Evolutionary conservation across 2,329 filamentous ascomycete species (phyloP), one percentile per base, ranked within the genome.

Genomic region (Fusarium cicatricum): DNA sequence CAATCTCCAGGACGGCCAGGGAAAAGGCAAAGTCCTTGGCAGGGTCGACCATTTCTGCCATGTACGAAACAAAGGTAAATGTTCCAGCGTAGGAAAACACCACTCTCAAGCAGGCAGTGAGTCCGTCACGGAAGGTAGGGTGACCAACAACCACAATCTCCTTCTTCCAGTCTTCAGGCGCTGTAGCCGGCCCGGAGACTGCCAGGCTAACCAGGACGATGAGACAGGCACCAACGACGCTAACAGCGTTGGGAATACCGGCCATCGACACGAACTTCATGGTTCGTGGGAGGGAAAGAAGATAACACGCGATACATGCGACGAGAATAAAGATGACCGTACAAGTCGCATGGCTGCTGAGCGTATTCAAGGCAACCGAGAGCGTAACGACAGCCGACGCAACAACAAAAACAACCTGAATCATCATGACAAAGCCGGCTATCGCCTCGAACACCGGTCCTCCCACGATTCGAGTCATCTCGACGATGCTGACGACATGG

Each of bases 401-500:
- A 16, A 62, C 61, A 11, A 65, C 53, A 15, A 67, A 67, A 9
- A 67, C 48, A 0, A 67, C 58, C 11, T 67, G 65, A 5, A 67
- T 62, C 43, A 67, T 62, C 42, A 65, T 64, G 7, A 67, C 48
- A 1, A 66, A 42, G 10, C 64, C 64, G 9, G 64, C 64, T 1
- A 67, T 3, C 1, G 49, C 16, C 29, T 67, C 65, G 0, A 67
- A 56, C 38, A 50, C 58, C 0, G 49, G 4, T 1, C 66, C 66
- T 11, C 68, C 75, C 76, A 82, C 62, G 76, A 83, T 62, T 79
- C 80, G 66, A 81, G 82, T 80, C 82, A 90, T 85, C 64, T 90
- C 87, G 66, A 86, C 89, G 14, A 90, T 85, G 71, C 89, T 87
- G 58, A 86, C 84, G 50, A 89, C 81, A 71, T 89, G 84, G 1